A percentile compares a stretch with the other conserved stretches of the same genome.
These are phyloP conservation scores for Ceratocystis albifundus DNA, from an alignment of 2,329 filamentous ascomycete genomes.

Conservation along the genomic window DNA sequence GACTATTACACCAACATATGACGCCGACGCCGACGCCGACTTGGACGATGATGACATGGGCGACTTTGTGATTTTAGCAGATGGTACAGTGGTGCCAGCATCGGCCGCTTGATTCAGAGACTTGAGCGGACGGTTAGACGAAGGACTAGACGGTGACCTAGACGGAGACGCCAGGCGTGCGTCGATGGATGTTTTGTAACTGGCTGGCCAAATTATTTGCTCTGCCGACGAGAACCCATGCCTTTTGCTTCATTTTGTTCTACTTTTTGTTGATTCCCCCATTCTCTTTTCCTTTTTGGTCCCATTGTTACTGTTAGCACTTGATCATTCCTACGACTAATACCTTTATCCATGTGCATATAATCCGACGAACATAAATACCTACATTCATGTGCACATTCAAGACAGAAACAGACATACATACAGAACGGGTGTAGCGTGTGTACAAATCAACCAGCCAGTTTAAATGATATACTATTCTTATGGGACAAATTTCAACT, in stretches of 20 bases:
- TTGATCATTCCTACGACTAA: slow-evolving; percentile 8
- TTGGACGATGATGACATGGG: slow-evolving; percentile 21
- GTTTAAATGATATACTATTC: too few species aligned
- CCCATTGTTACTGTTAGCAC: background rate
- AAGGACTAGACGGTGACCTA: too few species aligned
- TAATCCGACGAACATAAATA: slow-evolving; percentile 8
- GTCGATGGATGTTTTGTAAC: background rate
- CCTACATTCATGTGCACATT: background rate
- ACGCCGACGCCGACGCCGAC: slow-evolving; percentile 15
- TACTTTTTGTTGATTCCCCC: background rate
- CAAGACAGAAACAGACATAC: too few species aligned
- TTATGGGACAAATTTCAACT: too few species aligned
- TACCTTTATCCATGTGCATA: slow-evolving; percentile 5
- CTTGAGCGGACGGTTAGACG: too few species aligned
- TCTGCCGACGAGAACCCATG: background rate
- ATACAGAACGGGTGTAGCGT: too few species aligned
- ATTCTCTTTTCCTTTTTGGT: background rate
- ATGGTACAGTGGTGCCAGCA: slow-evolving; percentile 21
- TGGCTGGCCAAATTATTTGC: background rate
- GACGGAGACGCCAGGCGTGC: too few species aligned
- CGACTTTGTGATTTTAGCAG: slow-evolving; percentile 22
- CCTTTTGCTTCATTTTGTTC: background rate
- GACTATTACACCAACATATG: slow-evolving; percentile 9
- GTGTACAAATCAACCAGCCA: too few species aligned
- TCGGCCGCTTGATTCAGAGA: background rate